These are phyloP conservation scores for Colletotrichum falcatum DNA, from an alignment of 2,329 filamentous ascomycete species.

Conservation along the genomic window DNA sequence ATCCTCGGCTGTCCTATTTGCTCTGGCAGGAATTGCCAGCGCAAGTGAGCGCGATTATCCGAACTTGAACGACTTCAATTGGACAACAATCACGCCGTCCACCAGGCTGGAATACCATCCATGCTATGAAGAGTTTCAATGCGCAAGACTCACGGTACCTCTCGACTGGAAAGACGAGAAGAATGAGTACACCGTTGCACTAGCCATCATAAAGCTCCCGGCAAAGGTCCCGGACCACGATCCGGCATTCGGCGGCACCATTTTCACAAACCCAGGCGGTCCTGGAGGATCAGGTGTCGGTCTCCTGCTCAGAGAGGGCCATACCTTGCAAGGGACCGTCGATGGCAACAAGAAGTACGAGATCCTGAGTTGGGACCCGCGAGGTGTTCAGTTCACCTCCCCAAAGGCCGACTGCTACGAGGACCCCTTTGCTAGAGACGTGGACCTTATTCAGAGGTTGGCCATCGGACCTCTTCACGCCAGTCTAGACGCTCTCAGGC, in stretches of 20 bases:
- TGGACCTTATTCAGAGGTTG: conserved; percentile 47
- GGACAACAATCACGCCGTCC: conserved; percentile 51
- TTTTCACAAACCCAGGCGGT: conserved; percentile 60
- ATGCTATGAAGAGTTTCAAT: conserved; percentile 55
- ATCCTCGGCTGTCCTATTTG: background rate
- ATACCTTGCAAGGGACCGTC: conserved; percentile 29
- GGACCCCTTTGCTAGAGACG: conserved; percentile 47
- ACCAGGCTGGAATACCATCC: conserved; percentile 52
- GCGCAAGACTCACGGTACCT: conserved; percentile 57
- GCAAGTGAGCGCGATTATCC: background rate
- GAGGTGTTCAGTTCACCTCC: conserved; percentile 54
- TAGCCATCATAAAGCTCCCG: conserved; percentile 57
- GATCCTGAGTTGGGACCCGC: conserved; percentile 59
- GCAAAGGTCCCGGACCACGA: conserved; percentile 54
- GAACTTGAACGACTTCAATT: conserved; percentile 48
- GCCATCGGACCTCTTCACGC: conserved; percentile 47
- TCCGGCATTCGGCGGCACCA: conserved; percentile 55
- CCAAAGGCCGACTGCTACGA: conserved; percentile 56
- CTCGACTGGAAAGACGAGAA: conserved; percentile 53
- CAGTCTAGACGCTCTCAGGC: conserved; percentile 22
- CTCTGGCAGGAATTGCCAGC: conserved; percentile 1
- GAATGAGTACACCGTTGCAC: conserved; percentile 48
- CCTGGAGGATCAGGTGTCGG: conserved; percentile 56
- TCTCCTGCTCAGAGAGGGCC: conserved; percentile 46
- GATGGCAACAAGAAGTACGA: conserved; percentile 53